phyloP scores from a whole-genome alignment of 306 rosid genomes.

The Prunus persica region DNA sequence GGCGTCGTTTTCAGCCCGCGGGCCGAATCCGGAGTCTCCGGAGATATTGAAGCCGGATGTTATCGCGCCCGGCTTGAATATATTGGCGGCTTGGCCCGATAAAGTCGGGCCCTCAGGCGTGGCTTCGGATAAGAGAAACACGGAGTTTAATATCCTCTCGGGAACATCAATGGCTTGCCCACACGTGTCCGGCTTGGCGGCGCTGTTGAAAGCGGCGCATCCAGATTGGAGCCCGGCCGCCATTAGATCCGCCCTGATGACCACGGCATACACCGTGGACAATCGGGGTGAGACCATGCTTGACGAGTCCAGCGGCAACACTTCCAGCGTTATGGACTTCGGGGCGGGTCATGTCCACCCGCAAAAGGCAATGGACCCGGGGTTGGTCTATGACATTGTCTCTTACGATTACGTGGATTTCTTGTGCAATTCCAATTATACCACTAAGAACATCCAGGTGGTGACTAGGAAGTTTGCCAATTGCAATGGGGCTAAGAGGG shows the following conservation, averaged over 20 bases:
- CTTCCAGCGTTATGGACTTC: conserved; percentile 64
- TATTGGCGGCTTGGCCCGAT: conserved; percentile 97
- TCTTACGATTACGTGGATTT: conserved; percentile 68
- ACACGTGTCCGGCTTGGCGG: conserved; percentile 84
- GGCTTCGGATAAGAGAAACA: conserved; percentile 55
- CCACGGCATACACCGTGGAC: conserved; percentile 74
- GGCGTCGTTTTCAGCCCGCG: conserved; percentile 87
- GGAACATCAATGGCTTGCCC: conserved; percentile 99
- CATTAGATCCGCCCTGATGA: conserved; percentile 79
- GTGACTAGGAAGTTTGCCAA: conserved; percentile 64
- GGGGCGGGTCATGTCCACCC: conserved; percentile 94
- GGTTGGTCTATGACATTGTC: conserved; percentile 60
- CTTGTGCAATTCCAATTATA: conserved; percentile 83
- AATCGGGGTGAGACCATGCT: conserved; percentile 60
- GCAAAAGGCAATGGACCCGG: conserved; percentile 78
- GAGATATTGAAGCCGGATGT: conserved; percentile 87
- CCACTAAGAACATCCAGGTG: conserved; percentile 53
- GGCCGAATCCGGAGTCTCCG: conserved; percentile 82
- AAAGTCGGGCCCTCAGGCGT: conserved; percentile 73
- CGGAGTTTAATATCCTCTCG: conserved; percentile 77
- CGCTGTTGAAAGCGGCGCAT: conserved; percentile 83
- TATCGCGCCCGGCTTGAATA: conserved; percentile 85
- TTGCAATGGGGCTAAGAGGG: conserved; percentile 65
- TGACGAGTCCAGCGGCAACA: conserved; percentile 82
- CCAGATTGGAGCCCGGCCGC: conserved; percentile 94